Percentiles rank a stretch among this genome's conserved stretches.
These are phyloP conservation scores for Phytopythium litorale DNA, from an alignment of 352 stramenopile species.

Conservation along the genomic window DNA sequence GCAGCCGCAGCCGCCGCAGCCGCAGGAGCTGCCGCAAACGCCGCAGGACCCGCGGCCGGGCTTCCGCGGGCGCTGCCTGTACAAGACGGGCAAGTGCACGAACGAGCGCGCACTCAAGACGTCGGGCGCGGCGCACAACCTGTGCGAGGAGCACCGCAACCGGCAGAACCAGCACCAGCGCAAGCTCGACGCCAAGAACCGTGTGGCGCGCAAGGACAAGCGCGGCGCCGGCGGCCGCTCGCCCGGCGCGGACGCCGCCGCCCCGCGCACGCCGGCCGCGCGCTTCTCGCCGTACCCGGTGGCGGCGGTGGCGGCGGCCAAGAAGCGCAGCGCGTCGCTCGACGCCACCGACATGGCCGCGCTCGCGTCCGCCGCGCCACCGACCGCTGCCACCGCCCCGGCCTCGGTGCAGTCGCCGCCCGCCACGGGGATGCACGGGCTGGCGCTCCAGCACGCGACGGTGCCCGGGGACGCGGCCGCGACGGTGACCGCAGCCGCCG, in stretches of 20 bases:
- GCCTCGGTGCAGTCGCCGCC: background rate
- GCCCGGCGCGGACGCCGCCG: background rate
- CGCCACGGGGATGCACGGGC: slow-evolving; percentile 6
- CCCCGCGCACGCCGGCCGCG: background rate
- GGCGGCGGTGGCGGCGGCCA: background rate
- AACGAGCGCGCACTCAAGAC: slow-evolving; percentile 87
- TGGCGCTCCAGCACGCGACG: slow-evolving; percentile 2
- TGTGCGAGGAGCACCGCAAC: slow-evolving; percentile 80
- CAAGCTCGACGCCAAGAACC: slow-evolving; percentile 85
- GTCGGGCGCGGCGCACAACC: slow-evolving; percentile 75
- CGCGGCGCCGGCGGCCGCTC: slow-evolving; percentile 8
- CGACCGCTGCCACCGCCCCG: background rate
- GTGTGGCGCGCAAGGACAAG: slow-evolving; percentile 61
- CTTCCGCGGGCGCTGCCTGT: slow-evolving; percentile 77
- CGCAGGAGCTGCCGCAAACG: slow-evolving; percentile 10
- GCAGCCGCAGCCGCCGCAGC: slow-evolving; percentile 12
- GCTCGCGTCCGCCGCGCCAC: background rate
- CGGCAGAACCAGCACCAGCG: slow-evolving; percentile 86
- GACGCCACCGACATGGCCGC: slow-evolving; percentile 6
- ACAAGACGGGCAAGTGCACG: slow-evolving; percentile 86
- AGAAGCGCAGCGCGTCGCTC: slow-evolving; percentile 1
- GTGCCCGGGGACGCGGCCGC: background rate
- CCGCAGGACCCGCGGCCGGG: slow-evolving; percentile 20
- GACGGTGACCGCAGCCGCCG: background rate
- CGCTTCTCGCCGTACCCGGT: slow-evolving; percentile 25